Conservation (phyloP, 2,329 filamentous ascomycete species). For the Colletotrichum euphorbiae region DNA sequence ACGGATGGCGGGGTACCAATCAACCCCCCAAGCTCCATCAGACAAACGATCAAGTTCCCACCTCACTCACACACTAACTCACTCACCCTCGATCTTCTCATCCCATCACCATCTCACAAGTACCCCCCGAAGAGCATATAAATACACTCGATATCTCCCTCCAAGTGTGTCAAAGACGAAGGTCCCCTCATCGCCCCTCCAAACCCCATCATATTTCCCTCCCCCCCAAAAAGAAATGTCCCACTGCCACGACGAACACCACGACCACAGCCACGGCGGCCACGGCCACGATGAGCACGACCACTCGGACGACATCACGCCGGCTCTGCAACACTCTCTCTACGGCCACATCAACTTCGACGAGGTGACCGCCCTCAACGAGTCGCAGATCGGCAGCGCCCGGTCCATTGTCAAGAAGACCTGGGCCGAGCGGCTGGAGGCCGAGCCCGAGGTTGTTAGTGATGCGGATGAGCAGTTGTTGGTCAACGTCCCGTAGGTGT, state of each 20-base stretch:
- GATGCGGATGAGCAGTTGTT: slow-evolving; percentile 94
- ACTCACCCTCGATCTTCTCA: not conserved
- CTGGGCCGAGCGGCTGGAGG: slow-evolving; percentile 82
- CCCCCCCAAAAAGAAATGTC: slow-evolving; percentile 48
- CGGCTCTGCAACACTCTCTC: slow-evolving; percentile 88
- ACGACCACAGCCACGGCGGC: slow-evolving; percentile 62
- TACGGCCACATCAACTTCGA: slow-evolving; percentile 95
- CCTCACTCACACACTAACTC: not conserved
- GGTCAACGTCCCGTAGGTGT: slow-evolving; percentile 85
- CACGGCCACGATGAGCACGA: slow-evolving; percentile 77
- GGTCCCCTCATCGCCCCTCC: not conserved
- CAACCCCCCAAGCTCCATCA: not conserved
- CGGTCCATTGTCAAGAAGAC: slow-evolving; percentile 87
- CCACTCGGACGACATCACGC: slow-evolving; percentile 91
- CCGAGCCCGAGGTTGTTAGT: slow-evolving; percentile 81
- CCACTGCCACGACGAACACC: slow-evolving; percentile 65
- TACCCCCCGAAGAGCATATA: too few relatives aligned
- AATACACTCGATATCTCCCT: not conserved
- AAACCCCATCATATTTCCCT: not conserved
- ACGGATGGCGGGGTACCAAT: slow-evolving; percentile 7
- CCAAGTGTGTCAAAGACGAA: not conserved
- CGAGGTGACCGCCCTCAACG: slow-evolving; percentile 86
- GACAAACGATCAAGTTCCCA: not conserved
- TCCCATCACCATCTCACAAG: not conserved
- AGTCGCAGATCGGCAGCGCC: slow-evolving; percentile 75